Evolutionary conservation across 2,329 filamentous ascomycete species (phyloP).

Genomic region (Xylariaceae sp.): DNA sequence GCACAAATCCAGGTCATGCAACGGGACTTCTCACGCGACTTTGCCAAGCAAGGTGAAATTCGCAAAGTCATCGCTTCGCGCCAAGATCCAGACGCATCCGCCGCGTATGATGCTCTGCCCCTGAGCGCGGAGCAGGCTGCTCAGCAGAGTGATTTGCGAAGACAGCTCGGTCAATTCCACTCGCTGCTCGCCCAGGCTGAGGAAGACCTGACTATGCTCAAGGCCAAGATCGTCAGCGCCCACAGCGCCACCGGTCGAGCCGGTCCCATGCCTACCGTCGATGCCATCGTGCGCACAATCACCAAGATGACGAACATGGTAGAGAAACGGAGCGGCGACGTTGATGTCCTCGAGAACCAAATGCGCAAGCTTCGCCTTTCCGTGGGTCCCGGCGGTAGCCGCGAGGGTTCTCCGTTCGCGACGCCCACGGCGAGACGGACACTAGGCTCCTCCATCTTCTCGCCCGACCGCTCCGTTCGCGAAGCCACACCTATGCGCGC

Average conservation of each 20-base stretch:
- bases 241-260: slow-evolving; percentile 45
- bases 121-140: slow-evolving; percentile 79
- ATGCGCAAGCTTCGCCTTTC: slow-evolving; percentile 66
- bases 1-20: slow-evolving; percentile 61
- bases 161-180: slow-evolving; percentile 68
- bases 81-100: slow-evolving; percentile 61
- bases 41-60: slow-evolving; percentile 71
- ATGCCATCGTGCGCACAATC: slow-evolving; percentile 87
- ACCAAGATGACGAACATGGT: slow-evolving; percentile 88
- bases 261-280: slow-evolving; percentile 65
- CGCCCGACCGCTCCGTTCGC: slow-evolving; percentile 38
- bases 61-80: slow-evolving; percentile 67
- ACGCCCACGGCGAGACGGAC: slow-evolving; percentile 33
- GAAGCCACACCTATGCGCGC: slow-evolving; percentile 34
- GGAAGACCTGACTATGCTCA: slow-evolving; percentile 71
- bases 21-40: slow-evolving; percentile 65
- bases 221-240: slow-evolving; percentile 65
- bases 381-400: slow-evolving; percentile 39
- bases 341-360: slow-evolving; percentile 84
- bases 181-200: slow-evolving; percentile 73
- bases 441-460: slow-evolving; percentile 28
- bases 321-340: slow-evolving; percentile 83
- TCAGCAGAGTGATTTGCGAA: slow-evolving; percentile 77
- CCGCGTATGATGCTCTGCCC: slow-evolving; percentile 63
- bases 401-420: slow-evolving; percentile 38